Conservation (phyloP, 2,329 filamentous ascomycete species). For the Scleromitrula shiraiana region DNA sequence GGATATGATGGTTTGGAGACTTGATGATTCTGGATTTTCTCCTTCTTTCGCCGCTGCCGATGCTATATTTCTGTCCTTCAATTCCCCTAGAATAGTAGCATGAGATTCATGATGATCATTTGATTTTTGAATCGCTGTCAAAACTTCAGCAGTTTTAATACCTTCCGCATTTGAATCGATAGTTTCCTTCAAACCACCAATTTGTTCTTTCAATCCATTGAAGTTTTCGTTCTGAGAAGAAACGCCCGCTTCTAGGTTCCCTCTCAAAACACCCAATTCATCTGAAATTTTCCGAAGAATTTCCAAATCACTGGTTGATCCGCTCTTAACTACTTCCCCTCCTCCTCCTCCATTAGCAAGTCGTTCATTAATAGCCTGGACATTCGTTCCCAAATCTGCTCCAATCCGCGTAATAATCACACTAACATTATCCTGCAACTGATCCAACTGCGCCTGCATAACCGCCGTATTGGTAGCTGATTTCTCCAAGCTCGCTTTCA, state of each 20-base stretch:
- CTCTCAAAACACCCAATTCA: conserved; percentile 18
- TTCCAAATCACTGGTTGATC: conserved; percentile 15
- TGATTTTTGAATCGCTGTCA: conserved; percentile 22
- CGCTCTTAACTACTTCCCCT: conserved; percentile 13
- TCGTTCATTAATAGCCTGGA: conserved; percentile 19
- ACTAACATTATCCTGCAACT: conserved; percentile 25
- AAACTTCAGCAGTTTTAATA: conserved; percentile 22
- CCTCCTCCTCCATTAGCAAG: not conserved
- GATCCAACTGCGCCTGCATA: conserved; percentile 27
- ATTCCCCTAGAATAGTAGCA: conserved; percentile 13
- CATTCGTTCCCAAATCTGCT: conserved; percentile 20
- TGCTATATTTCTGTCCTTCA: conserved; percentile 10
- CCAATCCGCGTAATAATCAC: conserved; percentile 21
- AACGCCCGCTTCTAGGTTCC: conserved; percentile 14
- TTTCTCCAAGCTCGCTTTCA: conserved; percentile 19
- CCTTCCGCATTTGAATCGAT: conserved; percentile 19
- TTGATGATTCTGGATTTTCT: not conserved
- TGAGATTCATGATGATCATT: conserved; percentile 24
- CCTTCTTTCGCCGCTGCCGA: not conserved
- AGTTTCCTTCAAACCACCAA: conserved; percentile 15
- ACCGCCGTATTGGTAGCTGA: conserved; percentile 20
- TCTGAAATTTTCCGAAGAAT: conserved; percentile 19
- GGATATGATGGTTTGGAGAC: conserved; percentile 11
- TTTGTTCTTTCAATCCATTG: conserved; percentile 15
- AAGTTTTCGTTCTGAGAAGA: conserved; percentile 14